A percentile compares a stretch with the other conserved stretches of the same genome.
These are phyloP conservation scores for Clavispora fructus DNA, from an alignment of 805 yeast genomes.

Conservation along the genomic window DNA sequence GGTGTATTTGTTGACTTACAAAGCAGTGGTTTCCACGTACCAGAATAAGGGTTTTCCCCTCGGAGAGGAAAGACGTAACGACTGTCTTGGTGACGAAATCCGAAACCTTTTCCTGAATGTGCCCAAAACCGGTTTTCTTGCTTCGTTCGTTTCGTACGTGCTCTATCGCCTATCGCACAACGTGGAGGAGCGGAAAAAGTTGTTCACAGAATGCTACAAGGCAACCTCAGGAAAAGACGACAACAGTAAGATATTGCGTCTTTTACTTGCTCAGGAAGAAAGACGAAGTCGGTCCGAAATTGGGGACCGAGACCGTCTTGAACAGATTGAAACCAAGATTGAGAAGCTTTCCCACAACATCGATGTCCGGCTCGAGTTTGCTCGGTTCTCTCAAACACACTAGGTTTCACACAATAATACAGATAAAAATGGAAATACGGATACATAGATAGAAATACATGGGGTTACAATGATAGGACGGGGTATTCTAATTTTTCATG, in stretches of 20 bases:
- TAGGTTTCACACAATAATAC: not conserved
- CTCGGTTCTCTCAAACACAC: not conserved
- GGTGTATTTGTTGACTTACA: not conserved
- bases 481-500: constrained; percentile 1
- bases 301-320: constrained; percentile 2
- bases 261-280: constrained; percentile 9
- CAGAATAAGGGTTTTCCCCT: not conserved
- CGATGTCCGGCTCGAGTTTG: not conserved
- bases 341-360: not conserved
- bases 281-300: not conserved
- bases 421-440: not conserved
- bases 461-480: not conserved
- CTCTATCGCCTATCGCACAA: constrained; percentile 11
- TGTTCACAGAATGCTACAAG: constrained; percentile 12
- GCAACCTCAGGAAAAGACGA: constrained; percentile 12
- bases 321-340: constrained; percentile 3
- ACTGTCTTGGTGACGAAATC: not conserved
- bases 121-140: constrained; percentile 11
- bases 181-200: constrained; percentile 12
- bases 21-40: not conserved
- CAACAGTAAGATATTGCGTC: constrained; percentile 16
- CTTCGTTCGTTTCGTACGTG: constrained; percentile 13
- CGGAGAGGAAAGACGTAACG: not conserved
- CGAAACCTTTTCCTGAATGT: not conserved
- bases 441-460: not conserved